These are phyloP conservation scores for Pseudocercospora eumusae DNA, from an alignment of 2,329 filamentous ascomycete genomes.

Conservation along the genomic window DNA sequence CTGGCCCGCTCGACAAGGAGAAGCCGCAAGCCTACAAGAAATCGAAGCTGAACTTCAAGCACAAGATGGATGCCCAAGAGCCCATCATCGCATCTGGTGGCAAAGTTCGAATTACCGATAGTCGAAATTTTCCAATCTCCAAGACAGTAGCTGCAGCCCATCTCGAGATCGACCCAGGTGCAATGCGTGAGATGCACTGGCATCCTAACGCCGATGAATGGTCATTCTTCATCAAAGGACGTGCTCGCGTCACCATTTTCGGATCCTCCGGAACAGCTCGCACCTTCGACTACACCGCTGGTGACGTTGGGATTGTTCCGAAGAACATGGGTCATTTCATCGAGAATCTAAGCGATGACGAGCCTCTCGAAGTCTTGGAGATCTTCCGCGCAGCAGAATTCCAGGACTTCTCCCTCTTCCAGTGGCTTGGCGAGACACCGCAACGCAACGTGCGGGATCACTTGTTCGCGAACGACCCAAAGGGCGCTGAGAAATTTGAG, in stretches of 20 bases:
- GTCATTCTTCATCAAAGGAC: constrained; percentile 74
- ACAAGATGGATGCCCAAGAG: constrained; percentile 70
- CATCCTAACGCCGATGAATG: constrained; percentile 78
- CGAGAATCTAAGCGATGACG: constrained; percentile 73
- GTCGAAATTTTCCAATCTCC: constrained; percentile 73
- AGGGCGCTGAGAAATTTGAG: constrained; percentile 64
- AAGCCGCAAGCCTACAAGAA: constrained; percentile 65
- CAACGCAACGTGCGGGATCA: constrained; percentile 60
- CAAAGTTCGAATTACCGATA: constrained; percentile 72
- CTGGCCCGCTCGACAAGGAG: constrained; percentile 66
- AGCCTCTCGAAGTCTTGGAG: constrained; percentile 73
- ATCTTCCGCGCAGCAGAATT: constrained; percentile 68
- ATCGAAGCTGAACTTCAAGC: constrained; percentile 68
- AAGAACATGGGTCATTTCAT: constrained; percentile 78
- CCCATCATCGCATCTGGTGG: constrained; percentile 68
- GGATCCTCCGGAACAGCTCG: constrained; percentile 67
- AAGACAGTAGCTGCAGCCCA: constrained; percentile 72
- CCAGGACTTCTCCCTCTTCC: constrained; percentile 70
- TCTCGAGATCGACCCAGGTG: constrained; percentile 69
- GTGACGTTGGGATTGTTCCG: constrained; percentile 76
- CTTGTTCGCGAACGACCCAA: constrained; percentile 62
- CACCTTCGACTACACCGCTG: constrained; percentile 74
- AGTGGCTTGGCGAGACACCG: constrained; percentile 74
- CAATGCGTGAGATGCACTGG: constrained; percentile 80
- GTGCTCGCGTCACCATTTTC: constrained; percentile 73